Base-by-base conservation (phyloP, 2,329 filamentous ascomycete genomes). In the Diaporthe sp. region DNA sequence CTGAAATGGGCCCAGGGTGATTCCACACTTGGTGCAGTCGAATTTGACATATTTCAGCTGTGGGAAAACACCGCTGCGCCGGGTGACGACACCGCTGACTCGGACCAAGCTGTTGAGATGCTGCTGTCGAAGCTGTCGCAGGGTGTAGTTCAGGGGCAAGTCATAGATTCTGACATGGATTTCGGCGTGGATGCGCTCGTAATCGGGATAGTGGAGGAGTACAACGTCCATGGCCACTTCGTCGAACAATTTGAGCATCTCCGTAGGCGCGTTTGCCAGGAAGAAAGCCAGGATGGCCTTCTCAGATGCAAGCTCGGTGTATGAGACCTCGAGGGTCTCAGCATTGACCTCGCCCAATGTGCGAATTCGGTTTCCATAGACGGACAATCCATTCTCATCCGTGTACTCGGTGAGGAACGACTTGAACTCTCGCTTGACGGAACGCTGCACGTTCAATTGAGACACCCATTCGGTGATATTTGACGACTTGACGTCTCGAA, bases 41-140 rank as follows among this genome's bases (percentile, higher is more conserved):
- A 99, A 98, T 86, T 98, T 98, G 86, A 99, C 95, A 84, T 98
- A 98, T 85, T 98, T 98, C 77, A 99, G 88, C 86, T 99, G 97
- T 4, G 97, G 97, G 84, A 99, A 99, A 65, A 99, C 97, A 74
- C 97, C 97, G 37, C 93, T 97, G 79, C 97, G 92, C 78, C 97
- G 92, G 47, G 97, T 99, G 39, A 99, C 97, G 6, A 99, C 97
- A 79, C 97, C 97, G 80, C 94, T 96, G 73, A 99, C 97, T 72
- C 96, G 93, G 53, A 99, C 94, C 58, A 99, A 89, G 81, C 96
- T 98, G 88, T 99, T 99, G 76, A 99, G 90, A 82, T 99, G 97
- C 5, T 94, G 95, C 85, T 99, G 97, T 76, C 97, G 95, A 60
- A 99, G 90, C 84, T 99, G 96, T 68, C 97, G 95, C 67, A 99